phyloP scores from a whole-genome alignment of 1,284 basidiomycete species.

The Pseudomicrostroma phylloplanum region DNA sequence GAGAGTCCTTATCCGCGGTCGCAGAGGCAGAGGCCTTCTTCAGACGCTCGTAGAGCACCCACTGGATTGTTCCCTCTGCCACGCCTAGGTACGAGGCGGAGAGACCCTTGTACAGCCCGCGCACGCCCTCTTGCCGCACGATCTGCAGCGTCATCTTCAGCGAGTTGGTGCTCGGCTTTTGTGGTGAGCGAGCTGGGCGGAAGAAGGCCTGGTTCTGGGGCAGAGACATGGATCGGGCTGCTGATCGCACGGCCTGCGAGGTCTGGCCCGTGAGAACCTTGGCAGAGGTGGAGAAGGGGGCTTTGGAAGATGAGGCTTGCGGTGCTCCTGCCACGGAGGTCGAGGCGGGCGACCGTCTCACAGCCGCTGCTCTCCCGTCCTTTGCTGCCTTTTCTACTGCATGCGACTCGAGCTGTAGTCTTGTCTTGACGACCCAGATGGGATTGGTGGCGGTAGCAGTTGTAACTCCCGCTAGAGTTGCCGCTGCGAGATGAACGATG shows the following conservation, averaged over 20 bases:
- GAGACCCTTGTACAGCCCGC: constrained; percentile 88
- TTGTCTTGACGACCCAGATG: constrained; percentile 97
- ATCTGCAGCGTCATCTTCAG: constrained; percentile 67
- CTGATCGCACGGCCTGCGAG: not conserved
- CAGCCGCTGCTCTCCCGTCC: constrained; percentile 9
- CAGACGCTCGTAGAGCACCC: constrained; percentile 86
- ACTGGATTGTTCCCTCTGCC: constrained; percentile 93
- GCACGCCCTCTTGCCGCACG: constrained; percentile 70
- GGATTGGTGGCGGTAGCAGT: constrained; percentile 91
- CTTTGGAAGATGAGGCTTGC: constrained; percentile 10
- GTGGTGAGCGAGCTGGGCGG: constrained; percentile 26
- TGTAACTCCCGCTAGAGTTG: constrained; percentile 70
- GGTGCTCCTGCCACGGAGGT: not conserved
- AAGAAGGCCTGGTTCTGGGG: constrained; percentile 22
- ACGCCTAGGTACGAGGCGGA: constrained; percentile 93
- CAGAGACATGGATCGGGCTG: not conserved
- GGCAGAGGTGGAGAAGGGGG: constrained; percentile 2
- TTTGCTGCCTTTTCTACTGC: constrained; percentile 2
- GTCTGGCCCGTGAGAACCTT: not conserved
- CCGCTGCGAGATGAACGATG: constrained; percentile 76
- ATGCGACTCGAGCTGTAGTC: constrained; percentile 65
- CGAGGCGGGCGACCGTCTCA: constrained; percentile 25
- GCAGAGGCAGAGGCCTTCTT: constrained; percentile 54
- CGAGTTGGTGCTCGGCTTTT: constrained; percentile 55
- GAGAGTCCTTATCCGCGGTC: constrained; percentile 23